These are phyloP conservation scores for Lactarius hatsudake DNA, from an alignment of 768 basidiomycete species.

Conservation along the genomic window DNA sequence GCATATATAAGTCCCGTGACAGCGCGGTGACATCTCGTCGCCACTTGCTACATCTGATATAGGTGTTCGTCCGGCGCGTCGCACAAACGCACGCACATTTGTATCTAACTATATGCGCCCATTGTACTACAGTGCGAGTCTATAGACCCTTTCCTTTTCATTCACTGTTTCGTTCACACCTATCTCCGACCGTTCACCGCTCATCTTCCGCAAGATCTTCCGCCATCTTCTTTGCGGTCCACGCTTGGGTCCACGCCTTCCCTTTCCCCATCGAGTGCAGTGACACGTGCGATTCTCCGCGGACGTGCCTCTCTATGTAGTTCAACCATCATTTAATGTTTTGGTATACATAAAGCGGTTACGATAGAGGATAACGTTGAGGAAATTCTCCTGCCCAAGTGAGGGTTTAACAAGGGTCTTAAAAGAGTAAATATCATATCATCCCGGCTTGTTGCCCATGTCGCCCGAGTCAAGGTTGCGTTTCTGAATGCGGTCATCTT, in stretches of 20 bases:
- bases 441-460: neutral
- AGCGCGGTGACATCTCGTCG: conserved; percentile 7
- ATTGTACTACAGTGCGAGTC: too few species aligned
- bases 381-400: neutral
- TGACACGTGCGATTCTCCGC: neutral
- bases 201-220: neutral
- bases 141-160: too few species aligned
- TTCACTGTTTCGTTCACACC: too few species aligned
- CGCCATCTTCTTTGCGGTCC: neutral
- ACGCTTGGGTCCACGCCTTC: too few species aligned
- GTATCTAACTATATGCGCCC: too few species aligned
- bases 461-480: neutral
- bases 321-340: too few species aligned
- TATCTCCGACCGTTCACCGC: neutral
- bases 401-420: neutral
- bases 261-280: neutral
- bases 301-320: neutral
- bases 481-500: neutral
- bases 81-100: too few species aligned
- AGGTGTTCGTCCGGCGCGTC: too few species aligned
- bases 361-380: neutral
- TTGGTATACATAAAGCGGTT: too few species aligned
- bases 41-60: too few species aligned
- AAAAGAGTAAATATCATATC: neutral
- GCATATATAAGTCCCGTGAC: conserved; percentile 17